These are phyloP conservation scores for Alnus glutinosa DNA, from an alignment of 306 rosid genomes.

Conservation along the genomic window DNA sequence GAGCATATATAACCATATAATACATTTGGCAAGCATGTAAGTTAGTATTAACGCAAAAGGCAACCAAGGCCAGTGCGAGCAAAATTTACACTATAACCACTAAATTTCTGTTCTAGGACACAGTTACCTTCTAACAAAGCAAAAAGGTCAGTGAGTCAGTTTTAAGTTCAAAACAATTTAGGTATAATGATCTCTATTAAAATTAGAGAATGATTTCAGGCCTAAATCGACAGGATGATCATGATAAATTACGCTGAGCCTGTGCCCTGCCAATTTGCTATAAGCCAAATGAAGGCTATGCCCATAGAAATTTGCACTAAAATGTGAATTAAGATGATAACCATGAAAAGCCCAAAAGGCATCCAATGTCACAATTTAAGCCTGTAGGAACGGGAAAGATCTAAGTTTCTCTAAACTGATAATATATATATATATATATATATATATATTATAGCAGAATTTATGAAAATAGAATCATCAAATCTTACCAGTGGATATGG, in stretches of 20 bases:
- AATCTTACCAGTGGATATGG: conserved; percentile 76
- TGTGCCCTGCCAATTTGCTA: no score
- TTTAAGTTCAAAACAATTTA: not conserved
- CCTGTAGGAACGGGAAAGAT: not conserved
- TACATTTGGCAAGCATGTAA: not conserved
- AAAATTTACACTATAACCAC: not conserved
- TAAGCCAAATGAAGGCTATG: no score
- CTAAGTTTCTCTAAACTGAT: no score
- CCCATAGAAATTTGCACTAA: not conserved
- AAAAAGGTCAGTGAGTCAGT: not conserved
- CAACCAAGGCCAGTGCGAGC: not conserved
- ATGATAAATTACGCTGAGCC: no score
- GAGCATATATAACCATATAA: not conserved
- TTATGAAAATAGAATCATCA: conserved; percentile 7
- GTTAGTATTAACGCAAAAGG: not conserved
- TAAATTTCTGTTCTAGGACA: not conserved
- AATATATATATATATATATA: no score
- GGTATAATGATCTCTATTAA: no score
- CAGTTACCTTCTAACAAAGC: not conserved
- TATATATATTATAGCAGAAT: not conserved
- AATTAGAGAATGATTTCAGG: no score
- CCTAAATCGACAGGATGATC: no score
- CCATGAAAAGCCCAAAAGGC: not conserved
- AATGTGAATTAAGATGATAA: not conserved
- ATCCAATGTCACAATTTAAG: not conserved